Conservation (phyloP, 306 rosid genomes). For the Acacia crassicarpa region DNA sequence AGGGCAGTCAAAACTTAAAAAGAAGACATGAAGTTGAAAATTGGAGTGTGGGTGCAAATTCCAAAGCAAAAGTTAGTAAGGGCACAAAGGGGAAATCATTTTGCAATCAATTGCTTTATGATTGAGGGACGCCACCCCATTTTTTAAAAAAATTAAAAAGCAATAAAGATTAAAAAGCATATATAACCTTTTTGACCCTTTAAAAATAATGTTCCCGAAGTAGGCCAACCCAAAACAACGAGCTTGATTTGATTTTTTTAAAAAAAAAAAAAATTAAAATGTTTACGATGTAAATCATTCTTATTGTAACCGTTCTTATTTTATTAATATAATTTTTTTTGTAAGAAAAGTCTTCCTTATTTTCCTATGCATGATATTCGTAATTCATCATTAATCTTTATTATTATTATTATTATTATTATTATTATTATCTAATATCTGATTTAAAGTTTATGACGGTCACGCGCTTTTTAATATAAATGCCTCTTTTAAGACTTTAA, state of each 20-base stretch:
- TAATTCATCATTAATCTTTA: not conserved
- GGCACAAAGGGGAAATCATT: slow-evolving; percentile 56
- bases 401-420: no score
- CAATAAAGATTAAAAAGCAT: slow-evolving; percentile 25
- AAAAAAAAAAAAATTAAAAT: not conserved
- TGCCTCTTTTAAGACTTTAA: accelerated
- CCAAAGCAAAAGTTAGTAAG: slow-evolving; percentile 38
- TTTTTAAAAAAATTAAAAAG: slow-evolving; percentile 20
- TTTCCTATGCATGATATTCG: not conserved
- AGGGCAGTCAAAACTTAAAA: not conserved
- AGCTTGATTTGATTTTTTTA: not conserved
- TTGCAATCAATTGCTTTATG: slow-evolving; percentile 74
- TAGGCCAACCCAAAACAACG: not conserved
- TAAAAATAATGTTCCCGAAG: not conserved
- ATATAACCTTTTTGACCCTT: slow-evolving; percentile 6
- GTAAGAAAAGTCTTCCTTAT: not conserved
- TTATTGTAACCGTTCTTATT: not conserved
- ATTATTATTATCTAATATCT: no score
- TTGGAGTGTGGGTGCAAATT: slow-evolving; percentile 15
- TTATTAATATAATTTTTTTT: not conserved
- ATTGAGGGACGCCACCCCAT: slow-evolving; percentile 47
- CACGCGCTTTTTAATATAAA: accelerated
- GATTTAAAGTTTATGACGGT: accelerated
- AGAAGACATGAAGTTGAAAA: not conserved
- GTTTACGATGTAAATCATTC: not conserved